Conservation (phyloP, 2,329 filamentous ascomycete species). For the Hymenoscyphus fructigenus region DNA sequence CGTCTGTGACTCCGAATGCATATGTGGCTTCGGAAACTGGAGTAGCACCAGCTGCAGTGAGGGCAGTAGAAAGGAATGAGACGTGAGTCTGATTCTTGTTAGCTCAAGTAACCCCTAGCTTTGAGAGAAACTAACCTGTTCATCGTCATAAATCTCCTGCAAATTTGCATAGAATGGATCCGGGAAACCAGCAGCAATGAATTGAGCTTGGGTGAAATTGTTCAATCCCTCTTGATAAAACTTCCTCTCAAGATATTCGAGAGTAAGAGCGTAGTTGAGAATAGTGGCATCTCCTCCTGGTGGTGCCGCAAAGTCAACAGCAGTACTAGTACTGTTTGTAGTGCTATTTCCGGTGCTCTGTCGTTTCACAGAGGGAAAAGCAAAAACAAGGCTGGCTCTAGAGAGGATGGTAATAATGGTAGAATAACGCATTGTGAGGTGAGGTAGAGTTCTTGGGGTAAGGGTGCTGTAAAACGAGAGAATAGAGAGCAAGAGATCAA, state of each 20-base stretch:
- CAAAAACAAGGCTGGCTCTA: constrained; percentile 19
- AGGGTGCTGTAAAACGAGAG: neutral
- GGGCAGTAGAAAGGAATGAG: constrained; percentile 49
- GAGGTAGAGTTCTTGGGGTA: neutral
- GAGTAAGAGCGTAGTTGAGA: constrained; percentile 48
- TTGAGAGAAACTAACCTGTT: constrained; percentile 31
- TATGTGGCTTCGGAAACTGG: constrained; percentile 57
- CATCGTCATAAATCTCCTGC: constrained; percentile 54
- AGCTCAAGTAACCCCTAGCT: no score
- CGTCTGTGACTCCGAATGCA: constrained; percentile 50
- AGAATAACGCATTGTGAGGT: constrained; percentile 30
- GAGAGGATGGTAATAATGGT: constrained; percentile 18
- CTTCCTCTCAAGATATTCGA: constrained; percentile 58
- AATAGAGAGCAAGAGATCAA: neutral
- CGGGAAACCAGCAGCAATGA: constrained; percentile 50
- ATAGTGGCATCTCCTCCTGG: constrained; percentile 34
- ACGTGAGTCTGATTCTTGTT: constrained; percentile 47
- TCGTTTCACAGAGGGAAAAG: constrained; percentile 20
- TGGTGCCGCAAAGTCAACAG: constrained; percentile 24
- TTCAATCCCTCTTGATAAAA: constrained; percentile 61
- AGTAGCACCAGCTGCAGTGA: constrained; percentile 48
- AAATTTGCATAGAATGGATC: constrained; percentile 56
- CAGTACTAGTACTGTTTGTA: constrained; percentile 1
- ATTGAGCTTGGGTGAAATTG: constrained; percentile 52
- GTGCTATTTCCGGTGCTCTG: neutral